These are phyloP conservation scores for Fragaria nilgerrensis DNA, from an alignment of 306 rosid species.

Conservation along the genomic window DNA sequence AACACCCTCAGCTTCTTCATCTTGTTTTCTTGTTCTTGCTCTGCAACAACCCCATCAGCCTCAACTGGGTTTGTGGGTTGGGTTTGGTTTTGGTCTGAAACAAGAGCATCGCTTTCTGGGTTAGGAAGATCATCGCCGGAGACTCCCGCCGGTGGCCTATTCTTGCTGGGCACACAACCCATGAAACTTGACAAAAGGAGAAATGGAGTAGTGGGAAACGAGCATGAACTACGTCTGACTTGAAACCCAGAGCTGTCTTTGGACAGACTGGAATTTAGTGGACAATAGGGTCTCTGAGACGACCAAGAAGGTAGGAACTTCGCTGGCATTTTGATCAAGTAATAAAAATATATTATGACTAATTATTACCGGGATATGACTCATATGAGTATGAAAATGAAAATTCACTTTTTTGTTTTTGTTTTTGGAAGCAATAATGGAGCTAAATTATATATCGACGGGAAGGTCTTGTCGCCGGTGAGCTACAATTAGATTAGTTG, in stretches of 20 bases:
- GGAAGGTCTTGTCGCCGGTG: no score
- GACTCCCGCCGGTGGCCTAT: constrained; percentile 27
- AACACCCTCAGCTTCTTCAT: constrained; percentile 47
- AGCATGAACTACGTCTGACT: constrained; percentile 1
- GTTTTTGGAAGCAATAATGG: no score
- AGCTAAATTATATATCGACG: no score
- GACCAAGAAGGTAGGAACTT: neutral
- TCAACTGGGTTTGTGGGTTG: constrained; percentile 19
- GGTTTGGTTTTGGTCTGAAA: constrained; percentile 29
- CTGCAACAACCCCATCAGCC: constrained; percentile 15
- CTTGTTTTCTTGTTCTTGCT: neutral
- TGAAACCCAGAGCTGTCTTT: neutral
- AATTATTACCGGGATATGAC: no score
- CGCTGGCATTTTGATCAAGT: neutral
- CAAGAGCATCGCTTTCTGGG: constrained; percentile 29
- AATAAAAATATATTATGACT: no score
- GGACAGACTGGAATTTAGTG: constrained; percentile 6
- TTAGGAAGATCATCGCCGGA: constrained; percentile 27
- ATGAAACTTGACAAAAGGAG: constrained; percentile 23
- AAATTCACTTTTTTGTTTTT: no score
- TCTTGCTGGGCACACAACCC: constrained; percentile 81
- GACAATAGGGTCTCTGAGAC: no score
- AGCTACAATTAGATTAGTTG: no score
- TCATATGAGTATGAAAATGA: no score
- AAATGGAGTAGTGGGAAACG: constrained; percentile 2